Evolutionary conservation across 2,329 filamentous ascomycete genomes (phyloP).

Genomic region (Sporothrix brunneoviolacea): DNA sequence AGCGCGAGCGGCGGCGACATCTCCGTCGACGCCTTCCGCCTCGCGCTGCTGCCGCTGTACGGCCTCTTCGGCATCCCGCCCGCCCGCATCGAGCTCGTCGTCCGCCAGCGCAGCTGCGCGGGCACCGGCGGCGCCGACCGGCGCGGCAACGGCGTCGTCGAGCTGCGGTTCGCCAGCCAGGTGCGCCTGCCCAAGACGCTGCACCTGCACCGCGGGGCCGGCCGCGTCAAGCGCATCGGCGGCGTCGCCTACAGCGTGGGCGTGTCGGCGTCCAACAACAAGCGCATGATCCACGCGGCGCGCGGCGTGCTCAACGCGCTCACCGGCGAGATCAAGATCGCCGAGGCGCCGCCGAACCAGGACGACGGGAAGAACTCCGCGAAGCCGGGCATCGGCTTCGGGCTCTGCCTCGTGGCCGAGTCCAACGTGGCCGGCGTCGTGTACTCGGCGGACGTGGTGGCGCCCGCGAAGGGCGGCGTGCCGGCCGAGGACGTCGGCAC

Average conservation of each 20-base stretch:
- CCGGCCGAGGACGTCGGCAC: conserved; percentile 87
- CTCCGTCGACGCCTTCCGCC: conserved; percentile 87
- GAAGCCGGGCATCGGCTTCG: conserved; percentile 82
- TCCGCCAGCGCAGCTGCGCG: conserved; percentile 72
- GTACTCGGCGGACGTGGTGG: conserved; percentile 78
- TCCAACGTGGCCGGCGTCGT: conserved; percentile 73
- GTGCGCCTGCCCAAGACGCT: conserved; percentile 89
- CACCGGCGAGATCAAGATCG: conserved; percentile 85
- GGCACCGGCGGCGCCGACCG: conserved; percentile 65
- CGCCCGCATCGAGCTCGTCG: conserved; percentile 75
- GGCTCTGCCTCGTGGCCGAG: conserved; percentile 83
- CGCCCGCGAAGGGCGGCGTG: conserved; percentile 69
- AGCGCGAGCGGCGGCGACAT: conserved; percentile 57
- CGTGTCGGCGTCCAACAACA: conserved; percentile 87
- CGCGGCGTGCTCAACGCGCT: conserved; percentile 81
- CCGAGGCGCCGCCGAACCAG: conserved; percentile 43
- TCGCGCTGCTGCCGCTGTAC: conserved; percentile 84
- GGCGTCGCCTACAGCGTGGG: conserved; percentile 93
- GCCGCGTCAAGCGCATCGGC: conserved; percentile 78
- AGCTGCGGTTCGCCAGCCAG: conserved; percentile 87
- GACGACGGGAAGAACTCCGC: conserved; percentile 53
- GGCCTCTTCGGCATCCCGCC: conserved; percentile 78
- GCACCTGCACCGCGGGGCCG: conserved; percentile 74
- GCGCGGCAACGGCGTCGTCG: conserved; percentile 86
- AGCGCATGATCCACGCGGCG: conserved; percentile 87